These are phyloP conservation scores for Podospora bellae-mahoneyi DNA, from an alignment of 495 filamentous ascomycete genomes.

Conservation along the genomic window DNA sequence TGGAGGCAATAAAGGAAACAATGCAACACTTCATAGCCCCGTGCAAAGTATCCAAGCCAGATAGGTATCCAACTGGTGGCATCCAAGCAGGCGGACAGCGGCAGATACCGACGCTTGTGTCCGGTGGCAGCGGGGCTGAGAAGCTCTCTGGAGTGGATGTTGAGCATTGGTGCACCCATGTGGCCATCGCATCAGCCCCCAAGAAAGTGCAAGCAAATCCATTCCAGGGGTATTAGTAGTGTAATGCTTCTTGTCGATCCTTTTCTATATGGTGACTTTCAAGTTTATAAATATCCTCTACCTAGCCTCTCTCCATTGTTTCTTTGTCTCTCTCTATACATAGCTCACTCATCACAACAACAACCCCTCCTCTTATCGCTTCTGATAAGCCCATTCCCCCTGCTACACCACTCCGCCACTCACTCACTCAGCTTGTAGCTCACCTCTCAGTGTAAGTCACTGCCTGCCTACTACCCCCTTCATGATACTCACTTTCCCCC, in stretches of 20 bases:
- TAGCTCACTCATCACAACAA: background rate
- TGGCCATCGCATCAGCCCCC: constrained; percentile 8
- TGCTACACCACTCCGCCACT: background rate
- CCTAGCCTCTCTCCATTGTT: background rate
- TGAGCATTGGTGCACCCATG: background rate
- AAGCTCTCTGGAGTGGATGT: background rate
- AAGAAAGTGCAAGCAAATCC: background rate
- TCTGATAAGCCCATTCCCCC: background rate
- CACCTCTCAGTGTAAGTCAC: constrained; percentile 4
- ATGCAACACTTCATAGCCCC: background rate
- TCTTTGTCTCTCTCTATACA: background rate
- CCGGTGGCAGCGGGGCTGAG: constrained; percentile 17
- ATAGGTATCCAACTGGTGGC: background rate
- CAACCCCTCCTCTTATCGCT: background rate
- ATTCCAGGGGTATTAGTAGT: background rate
- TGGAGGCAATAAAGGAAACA: background rate
- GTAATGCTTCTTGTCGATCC: background rate
- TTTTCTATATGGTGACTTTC: background rate
- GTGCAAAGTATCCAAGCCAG: background rate
- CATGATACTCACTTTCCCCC: background rate
- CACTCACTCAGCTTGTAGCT: background rate
- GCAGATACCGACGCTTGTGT: constrained; percentile 20
- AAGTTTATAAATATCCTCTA: constrained; percentile 5
- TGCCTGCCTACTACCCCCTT: background rate
- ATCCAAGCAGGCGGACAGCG: constrained; percentile 16